Evolutionary conservation across 2,329 filamentous ascomycete species (phyloP), one percentile per base, ranked within the genome.

Genomic region (Rutstroemia sydowiana): DNA sequence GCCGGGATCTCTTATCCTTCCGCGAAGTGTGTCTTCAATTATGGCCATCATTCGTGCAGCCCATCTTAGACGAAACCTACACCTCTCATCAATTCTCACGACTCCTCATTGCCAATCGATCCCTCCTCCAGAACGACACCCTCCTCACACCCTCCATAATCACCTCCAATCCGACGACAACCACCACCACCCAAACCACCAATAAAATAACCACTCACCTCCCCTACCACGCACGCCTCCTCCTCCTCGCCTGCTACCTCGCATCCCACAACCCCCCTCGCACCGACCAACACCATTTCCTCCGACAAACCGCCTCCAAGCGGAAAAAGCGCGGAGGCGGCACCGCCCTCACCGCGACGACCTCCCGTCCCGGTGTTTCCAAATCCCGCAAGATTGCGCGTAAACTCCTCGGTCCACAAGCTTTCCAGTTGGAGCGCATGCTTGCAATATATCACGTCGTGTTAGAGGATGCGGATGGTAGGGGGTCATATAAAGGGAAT

Each of bases 21-120:
- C 76, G 74, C 3, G 77, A 79, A 32, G 80, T 85, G 45, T 90
- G 87, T 63, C 69, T 79, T 45, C 79, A 83, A 40, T 77, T 97
- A 18, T 98, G 93, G 93, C 83, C 85, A 10, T 79, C 83, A 3
- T 97, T 98, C 68, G 84, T 88, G 1, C 78, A 81, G 6, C 92
- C 92, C 0, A 78, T 97, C 21, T 69, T 84, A 1, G 79, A 82
- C 1, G 86, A 86, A n/a, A 48, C 54, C 18, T 82, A 85, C 61
- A 77, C 78, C 1, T 81, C 86, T 9, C 84, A 85, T 61, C 89
- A 96, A 63, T 96, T 96, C 69, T 84, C 87, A 13, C 85, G 87
- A 56, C 74, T 98, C 7, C 77, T 97, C 51, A 83, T 92, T 45
- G 79, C 82, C 1, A 79, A 83, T 23, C 75, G 85, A 14, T 72